phyloP scores from a whole-genome alignment of 1,284 basidiomycete genomes.

The Taiwanofungus camphoratus region DNA sequence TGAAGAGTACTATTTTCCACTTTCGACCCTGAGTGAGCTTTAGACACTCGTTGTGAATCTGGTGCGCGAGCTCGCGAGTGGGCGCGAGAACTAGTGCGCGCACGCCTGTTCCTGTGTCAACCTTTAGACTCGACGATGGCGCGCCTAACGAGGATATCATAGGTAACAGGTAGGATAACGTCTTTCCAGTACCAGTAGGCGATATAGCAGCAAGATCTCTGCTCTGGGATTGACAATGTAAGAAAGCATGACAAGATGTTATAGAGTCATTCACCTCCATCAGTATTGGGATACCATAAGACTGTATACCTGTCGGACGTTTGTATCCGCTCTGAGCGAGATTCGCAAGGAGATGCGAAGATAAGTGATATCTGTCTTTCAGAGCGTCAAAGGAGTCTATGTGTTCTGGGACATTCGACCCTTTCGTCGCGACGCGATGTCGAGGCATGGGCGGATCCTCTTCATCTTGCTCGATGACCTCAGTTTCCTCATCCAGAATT shows the following conservation, averaged over 20 bases:
- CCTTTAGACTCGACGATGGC: slow-evolving; percentile 49
- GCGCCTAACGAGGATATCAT: slow-evolving; percentile 60
- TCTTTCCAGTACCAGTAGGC: slow-evolving; percentile 94
- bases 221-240: slow-evolving; percentile 31
- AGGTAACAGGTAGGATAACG: slow-evolving; percentile 83
- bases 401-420: slow-evolving; percentile 53
- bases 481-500: slow-evolving; percentile 25
- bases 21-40: slow-evolving; percentile 79
- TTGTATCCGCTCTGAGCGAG: slow-evolving; percentile 42
- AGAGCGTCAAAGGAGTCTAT: slow-evolving; percentile 57
- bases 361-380: slow-evolving; percentile 43
- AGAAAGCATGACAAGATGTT: not conserved
- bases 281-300: slow-evolving; percentile 68
- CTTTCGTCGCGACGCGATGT: slow-evolving; percentile 69
- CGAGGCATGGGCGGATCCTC: slow-evolving; percentile 30
- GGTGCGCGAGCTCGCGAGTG: slow-evolving; percentile 94
- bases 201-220: slow-evolving; percentile 89
- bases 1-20: slow-evolving; percentile 81
- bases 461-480: slow-evolving; percentile 26
- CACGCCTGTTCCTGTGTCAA: slow-evolving; percentile 51
- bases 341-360: slow-evolving; percentile 46
- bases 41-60: slow-evolving; percentile 89
- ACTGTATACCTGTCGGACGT: slow-evolving; percentile 68
- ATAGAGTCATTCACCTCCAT: slow-evolving; percentile 44
- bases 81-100: slow-evolving; percentile 85